phyloP scores from a whole-genome alignment of 768 basidiomycete species.

The Kwoniella dejecticola region DNA sequence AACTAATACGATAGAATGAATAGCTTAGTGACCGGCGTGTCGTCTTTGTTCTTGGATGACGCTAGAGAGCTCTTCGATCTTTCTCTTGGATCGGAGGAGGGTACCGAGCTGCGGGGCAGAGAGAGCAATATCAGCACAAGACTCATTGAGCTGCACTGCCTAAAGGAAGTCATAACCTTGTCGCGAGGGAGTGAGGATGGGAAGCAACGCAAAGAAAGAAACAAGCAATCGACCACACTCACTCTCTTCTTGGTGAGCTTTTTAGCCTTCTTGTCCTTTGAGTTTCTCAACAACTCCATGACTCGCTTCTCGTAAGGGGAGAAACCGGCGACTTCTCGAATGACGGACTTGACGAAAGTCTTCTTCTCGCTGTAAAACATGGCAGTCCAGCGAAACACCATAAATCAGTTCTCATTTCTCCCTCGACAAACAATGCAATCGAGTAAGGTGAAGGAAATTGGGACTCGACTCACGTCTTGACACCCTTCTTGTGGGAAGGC shows the following conservation, averaged over 20 bases:
- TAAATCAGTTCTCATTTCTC: too few relatives aligned
- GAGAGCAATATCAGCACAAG: neutral
- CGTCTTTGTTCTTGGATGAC: slow-evolving; percentile 68
- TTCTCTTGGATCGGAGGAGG: slow-evolving; percentile 96
- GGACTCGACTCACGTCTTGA: slow-evolving; percentile 62
- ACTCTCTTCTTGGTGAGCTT: slow-evolving; percentile 99
- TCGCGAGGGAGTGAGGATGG: neutral
- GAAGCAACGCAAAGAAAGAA: neutral
- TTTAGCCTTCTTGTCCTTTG: slow-evolving; percentile 99
- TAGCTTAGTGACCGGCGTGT: slow-evolving; percentile 55
- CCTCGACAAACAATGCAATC: too few relatives aligned
- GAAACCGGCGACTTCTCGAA: slow-evolving; percentile 97
- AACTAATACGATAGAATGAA: neutral
- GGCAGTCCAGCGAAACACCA: too few relatives aligned
- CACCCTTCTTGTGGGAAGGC: slow-evolving; percentile 91
- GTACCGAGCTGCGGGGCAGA: slow-evolving; percentile 74
- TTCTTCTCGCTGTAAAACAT: slow-evolving; percentile 76
- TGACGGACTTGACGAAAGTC: slow-evolving; percentile 86
- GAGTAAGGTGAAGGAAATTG: neutral
- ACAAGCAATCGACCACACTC: slow-evolving; percentile 54
- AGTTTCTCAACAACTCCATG: slow-evolving; percentile 96
- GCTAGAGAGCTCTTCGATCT: slow-evolving; percentile 89
- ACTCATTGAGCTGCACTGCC: too few relatives aligned
- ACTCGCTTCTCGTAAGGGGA: slow-evolving; percentile 97
- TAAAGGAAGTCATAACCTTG: neutral